A percentile compares a stretch with the other conserved stretches of the same genome.
phyloP scores from a whole-genome alignment of 129 eudicot genomes.

The Silybum marianum region DNA sequence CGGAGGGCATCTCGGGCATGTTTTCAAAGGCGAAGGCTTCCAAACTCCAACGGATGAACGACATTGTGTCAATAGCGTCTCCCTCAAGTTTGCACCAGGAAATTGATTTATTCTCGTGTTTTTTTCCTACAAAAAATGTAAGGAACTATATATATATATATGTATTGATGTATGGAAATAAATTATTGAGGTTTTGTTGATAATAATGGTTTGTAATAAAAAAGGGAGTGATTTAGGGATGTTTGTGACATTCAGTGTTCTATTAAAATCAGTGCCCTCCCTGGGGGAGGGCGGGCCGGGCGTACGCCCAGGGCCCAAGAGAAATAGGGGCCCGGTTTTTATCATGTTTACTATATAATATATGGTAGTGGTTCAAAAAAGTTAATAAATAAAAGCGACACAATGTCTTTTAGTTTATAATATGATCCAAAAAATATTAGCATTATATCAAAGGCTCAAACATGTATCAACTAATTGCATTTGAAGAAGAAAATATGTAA shows the following conservation, averaged over 20 bases:
- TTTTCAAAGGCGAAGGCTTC: constrained; percentile 96
- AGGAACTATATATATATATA: not conserved
- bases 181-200: not conserved
- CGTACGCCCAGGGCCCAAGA: too few relatives aligned
- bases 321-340: too few relatives aligned
- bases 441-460: too few relatives aligned
- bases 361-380: too few relatives aligned
- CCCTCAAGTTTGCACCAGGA: constrained; percentile 71
- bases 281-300: too few relatives aligned
- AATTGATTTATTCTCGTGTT: constrained; percentile 12
- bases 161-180: not conserved
- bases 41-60: constrained; percentile 81
- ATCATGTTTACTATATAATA: too few relatives aligned
- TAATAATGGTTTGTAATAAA: not conserved
- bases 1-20: constrained; percentile 97
- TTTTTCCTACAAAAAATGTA: not conserved
- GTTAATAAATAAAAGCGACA: too few relatives aligned
- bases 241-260: not conserved
- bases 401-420: too few relatives aligned
- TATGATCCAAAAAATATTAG: too few relatives aligned
- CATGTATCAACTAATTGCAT: too few relatives aligned
- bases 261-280: too few relatives aligned
- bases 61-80: constrained; percentile 91
- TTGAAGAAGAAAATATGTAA: too few relatives aligned
- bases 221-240: not conserved